phyloP scores from a whole-genome alignment of 202 grass and related monocot species.

The Zoysia matrella region DNA sequence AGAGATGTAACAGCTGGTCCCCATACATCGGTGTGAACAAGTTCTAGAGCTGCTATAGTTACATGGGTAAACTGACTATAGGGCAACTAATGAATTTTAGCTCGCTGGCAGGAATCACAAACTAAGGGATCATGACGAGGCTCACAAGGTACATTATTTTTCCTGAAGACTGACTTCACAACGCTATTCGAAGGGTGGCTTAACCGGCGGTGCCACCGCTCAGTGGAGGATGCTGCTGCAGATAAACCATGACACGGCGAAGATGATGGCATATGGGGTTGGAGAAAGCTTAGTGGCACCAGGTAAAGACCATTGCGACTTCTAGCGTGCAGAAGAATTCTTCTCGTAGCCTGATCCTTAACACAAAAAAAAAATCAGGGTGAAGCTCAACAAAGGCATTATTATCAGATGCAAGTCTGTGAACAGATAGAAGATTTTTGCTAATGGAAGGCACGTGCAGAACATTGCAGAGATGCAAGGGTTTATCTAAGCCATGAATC shows the following conservation, averaged over 20 bases:
- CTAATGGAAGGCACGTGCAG: neutral
- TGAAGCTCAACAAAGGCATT: neutral
- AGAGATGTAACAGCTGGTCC: neutral
- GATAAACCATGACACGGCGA: no score
- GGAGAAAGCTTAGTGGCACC: neutral
- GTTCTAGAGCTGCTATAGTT: neutral
- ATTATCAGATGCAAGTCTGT: neutral
- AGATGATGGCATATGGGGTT: no score
- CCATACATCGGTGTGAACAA: neutral
- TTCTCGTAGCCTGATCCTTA: no score
- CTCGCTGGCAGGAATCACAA: neutral
- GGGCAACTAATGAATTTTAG: neutral
- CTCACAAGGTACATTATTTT: neutral
- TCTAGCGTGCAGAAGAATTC: neutral
- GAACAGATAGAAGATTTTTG: neutral
- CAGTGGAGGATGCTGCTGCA: accelerated
- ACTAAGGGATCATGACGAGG: neutral
- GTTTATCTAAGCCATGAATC: conserved; percentile 31
- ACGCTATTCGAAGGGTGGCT: neutral
- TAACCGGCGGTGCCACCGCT: neutral
- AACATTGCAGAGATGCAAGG: neutral
- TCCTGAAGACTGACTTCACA: neutral
- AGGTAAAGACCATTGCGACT: neutral
- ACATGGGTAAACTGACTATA: neutral
- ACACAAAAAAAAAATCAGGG: neutral